A percentile compares a stretch with the other conserved stretches of the same genome.
Conservation (phyloP, 805 yeast genomes). For the Komagataella ulmi region DNA sequence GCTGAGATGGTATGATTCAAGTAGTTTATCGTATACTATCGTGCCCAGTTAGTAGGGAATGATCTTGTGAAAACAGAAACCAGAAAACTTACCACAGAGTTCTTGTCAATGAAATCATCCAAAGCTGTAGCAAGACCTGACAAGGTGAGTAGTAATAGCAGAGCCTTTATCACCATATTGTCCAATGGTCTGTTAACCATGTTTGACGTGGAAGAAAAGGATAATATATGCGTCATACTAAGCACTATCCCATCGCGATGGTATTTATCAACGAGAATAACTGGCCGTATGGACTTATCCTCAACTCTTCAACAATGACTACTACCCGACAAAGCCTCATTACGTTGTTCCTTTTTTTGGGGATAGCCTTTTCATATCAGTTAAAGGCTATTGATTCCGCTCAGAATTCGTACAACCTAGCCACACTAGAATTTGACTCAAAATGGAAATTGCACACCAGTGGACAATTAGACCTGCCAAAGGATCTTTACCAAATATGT, state of each 20-base stretch:
- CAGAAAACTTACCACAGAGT: not conserved
- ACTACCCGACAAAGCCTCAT: not conserved
- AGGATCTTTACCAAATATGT: not conserved
- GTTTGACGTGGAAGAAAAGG: not conserved
- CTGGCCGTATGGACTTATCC: not conserved
- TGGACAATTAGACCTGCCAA: not conserved
- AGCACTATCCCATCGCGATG: not conserved
- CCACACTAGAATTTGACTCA: not conserved
- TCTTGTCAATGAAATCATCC: not conserved
- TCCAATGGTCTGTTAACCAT: not conserved
- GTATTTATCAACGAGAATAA: not conserved
- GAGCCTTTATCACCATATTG: not conserved
- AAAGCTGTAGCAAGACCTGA: not conserved
- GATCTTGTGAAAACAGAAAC: not conserved
- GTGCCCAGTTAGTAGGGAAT: not conserved
- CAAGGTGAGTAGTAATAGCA: not conserved
- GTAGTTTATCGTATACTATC: not conserved
- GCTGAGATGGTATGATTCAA: not conserved
- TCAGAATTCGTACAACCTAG: not conserved
- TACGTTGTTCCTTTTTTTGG: not conserved
- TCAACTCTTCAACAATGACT: not conserved
- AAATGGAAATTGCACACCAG: not conserved
- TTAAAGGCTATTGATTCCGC: not conserved
- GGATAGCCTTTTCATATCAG: not conserved
- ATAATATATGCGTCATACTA: too few relatives aligned